Conservation (phyloP, 139 green algal genomes). For the Zygnema cylindricum region DNA sequence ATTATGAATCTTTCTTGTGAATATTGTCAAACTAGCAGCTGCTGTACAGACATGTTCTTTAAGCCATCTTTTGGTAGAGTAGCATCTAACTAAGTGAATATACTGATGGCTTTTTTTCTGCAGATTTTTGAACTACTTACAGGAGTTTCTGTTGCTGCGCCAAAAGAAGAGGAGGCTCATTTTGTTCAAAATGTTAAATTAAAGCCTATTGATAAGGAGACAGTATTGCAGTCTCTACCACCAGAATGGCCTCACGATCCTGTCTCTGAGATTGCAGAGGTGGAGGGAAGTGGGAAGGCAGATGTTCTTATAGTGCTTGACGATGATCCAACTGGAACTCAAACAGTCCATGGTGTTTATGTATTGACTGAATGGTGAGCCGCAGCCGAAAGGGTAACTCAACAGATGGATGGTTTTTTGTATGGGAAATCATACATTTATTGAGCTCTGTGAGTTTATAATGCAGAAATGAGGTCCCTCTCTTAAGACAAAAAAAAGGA, state of each 20-base stretch:
- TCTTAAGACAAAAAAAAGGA: too few species aligned
- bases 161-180: neutral
- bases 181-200: neutral
- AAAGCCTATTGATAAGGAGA: neutral
- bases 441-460: too few species aligned
- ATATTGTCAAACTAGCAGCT: too few species aligned
- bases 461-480: too few species aligned
- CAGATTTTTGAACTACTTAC: neutral
- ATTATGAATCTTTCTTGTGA: too few species aligned
- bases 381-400: too few species aligned
- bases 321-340: conserved; percentile 64
- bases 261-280: conserved; percentile 25
- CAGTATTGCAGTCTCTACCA: conserved; percentile 5
- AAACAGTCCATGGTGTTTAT: conserved; percentile 60
- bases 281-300: neutral
- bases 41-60: too few species aligned
- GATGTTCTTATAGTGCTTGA: conserved; percentile 58
- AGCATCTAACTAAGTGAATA: too few species aligned
- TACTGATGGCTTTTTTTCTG: too few species aligned
- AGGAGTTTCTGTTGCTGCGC: conserved; percentile 4
- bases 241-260: conserved; percentile 42
- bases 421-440: too few species aligned
- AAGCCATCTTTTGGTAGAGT: too few species aligned
- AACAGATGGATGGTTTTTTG: too few species aligned
- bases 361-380: conserved; percentile 63